Base-by-base conservation (phyloP, 2,329 filamentous ascomycete genomes). In the Ascochyta koolunga region DNA sequence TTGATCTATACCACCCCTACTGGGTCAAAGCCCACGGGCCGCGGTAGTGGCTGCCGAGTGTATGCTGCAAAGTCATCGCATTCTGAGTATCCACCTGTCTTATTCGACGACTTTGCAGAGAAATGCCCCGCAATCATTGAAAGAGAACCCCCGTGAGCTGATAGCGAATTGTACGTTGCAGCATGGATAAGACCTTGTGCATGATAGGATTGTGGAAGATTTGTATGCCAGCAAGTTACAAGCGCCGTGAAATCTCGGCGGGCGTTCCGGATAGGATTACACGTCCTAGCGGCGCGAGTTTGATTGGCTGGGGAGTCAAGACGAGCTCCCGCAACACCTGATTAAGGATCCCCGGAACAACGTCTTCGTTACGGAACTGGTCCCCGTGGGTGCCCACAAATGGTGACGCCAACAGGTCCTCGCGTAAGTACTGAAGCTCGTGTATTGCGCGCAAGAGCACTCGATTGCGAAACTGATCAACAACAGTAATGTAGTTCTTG, bases 251-350 rank as follows among this genome's bases (percentile, higher is more conserved):
- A 27, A 25, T 35, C 35, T 53, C 46, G 46, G 52, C 41, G 15
- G 31, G 29, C 10, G 31, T 41, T 27, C 53, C 42, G 18, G 4
- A 50, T 50, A 11, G 10, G 53, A 56, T 18, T 27, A 29, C 10
- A 42, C 47, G 42, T 47, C 46, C 53, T 41, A 47, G 37, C 36
- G 18, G 21, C 32, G n/a, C 22, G 11, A 35, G 13, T 11, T 31
- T 40, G 25, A 56, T 50, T 56, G 53, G 53, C 16, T 25, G 53
- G 42, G 53, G 46, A 44, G 25, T 15, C 9, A 27, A 24, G 36
- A 27, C 41, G 19, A 18, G 24, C 42, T 42, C 25, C 45, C 53
- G 42, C 35, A 21, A 27, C 19, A 36, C 36, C 10, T 50, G 32
- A 37, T 37, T n/a, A 15, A 54, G 42, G 31, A 41, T 15, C 24